Base-by-base conservation (phyloP, 1,139 yeast genomes). In the Geotrichum candidum region DNA sequence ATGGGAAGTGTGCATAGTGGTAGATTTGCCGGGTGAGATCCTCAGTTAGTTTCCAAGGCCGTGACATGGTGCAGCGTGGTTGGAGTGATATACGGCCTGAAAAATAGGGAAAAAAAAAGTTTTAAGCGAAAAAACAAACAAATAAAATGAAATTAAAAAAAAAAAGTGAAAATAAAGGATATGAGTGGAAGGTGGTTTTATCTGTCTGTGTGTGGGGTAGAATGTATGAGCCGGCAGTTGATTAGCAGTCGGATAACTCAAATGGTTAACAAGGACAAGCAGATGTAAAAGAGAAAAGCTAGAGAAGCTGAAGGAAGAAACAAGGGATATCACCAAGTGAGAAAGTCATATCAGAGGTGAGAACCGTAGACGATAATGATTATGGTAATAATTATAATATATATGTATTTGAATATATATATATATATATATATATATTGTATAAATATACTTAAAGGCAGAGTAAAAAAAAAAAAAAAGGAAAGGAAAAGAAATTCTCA, bases 1-100 rank as follows among this genome's bases (percentile, higher is more conserved):
- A 96, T 31, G 90, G 88, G 68, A 85, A 82, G 62, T 82, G 80
- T 3, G 96, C 94, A 78, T 86, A 88, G 65, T 77, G 79, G 61
- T 74, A 65, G 64, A 78, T 75, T 65, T 74, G 72, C 51, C 72
- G 70, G 48, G 73, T 72, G 54, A 77, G 71, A 62, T 70, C 72
- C 15, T 58, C 58, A 2, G 63, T 54, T 18, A 63, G 59, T 41
- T 52, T 57, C 64, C 64, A 62, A 11, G 55, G 46, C 25, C 52
- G 45, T 15, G 61, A 54, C 63, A 61, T 61, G 38, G 46, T 59
- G 35, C 13, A 48, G 11, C 3, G 23, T 48, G 25, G 27, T 10
- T 3, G 18, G 27, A 5, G 18, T 18, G 18, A 22, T 3, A 48
- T 11, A 11, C 5, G 25, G 23, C 13, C 25, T 15, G 27, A 48